Conservation (phyloP, 306 rosid species). For the Senna siamea region DNA sequence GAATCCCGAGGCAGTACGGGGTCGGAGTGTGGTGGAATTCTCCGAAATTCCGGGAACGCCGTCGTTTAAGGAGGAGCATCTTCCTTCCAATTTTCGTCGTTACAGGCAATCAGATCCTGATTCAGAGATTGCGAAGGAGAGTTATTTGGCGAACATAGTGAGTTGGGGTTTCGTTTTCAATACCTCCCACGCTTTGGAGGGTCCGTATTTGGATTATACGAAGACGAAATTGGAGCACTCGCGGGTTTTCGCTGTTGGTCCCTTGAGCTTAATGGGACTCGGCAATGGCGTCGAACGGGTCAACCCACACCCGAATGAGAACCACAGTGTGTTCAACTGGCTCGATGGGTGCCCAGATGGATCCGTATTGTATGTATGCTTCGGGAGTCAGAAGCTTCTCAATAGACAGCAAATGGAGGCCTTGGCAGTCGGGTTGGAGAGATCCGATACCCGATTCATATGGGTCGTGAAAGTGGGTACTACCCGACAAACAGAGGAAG, state of each 20-base stretch:
- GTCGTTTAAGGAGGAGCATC: conserved; percentile 44
- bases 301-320: not conserved
- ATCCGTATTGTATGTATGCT: conserved; percentile 58
- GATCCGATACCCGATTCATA: conserved; percentile 44
- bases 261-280: conserved; percentile 28
- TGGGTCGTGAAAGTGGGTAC: conserved; percentile 57
- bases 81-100: conserved; percentile 17
- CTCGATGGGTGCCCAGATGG: conserved; percentile 50
- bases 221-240: conserved; percentile 16
- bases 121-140: conserved; percentile 28
- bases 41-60: conserved; percentile 47
- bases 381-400: conserved; percentile 62
- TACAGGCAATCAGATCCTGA: conserved; percentile 43
- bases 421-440: conserved; percentile 52
- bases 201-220: conserved; percentile 37
- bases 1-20: not conserved
- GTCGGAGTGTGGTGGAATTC: conserved; percentile 28
- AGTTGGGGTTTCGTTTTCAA: conserved; percentile 55
- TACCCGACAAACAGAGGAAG: conserved; percentile 17
- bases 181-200: conserved; percentile 46
- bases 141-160: conserved; percentile 29
- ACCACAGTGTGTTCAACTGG: conserved; percentile 35
- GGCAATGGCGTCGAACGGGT: not conserved
- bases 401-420: conserved; percentile 52
- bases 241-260: conserved; percentile 51